Conservation (phyloP, 257 asterid genomes). For the Ligustrum vulgare region DNA sequence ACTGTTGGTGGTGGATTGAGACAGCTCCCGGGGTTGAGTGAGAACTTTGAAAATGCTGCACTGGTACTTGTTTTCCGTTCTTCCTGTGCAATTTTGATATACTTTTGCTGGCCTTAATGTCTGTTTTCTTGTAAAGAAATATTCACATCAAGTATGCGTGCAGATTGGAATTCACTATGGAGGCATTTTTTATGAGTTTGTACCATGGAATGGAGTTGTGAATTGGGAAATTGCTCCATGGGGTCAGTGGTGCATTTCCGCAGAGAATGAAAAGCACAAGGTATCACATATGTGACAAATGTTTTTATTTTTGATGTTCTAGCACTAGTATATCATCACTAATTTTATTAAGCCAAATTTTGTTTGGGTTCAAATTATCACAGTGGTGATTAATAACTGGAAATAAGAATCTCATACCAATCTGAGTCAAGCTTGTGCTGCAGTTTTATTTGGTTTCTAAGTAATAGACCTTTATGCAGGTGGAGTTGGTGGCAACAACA, state of each 20-base stretch:
- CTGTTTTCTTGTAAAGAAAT: slow-evolving; percentile 10
- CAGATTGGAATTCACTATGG: slow-evolving; percentile 86
- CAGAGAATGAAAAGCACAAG: slow-evolving; percentile 67
- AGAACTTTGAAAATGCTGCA: slow-evolving; percentile 82
- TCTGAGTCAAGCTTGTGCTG: slow-evolving; percentile 6
- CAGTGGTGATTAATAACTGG: background rate
- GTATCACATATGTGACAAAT: slow-evolving; percentile 31
- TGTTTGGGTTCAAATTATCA: background rate
- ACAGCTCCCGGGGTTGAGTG: slow-evolving; percentile 75
- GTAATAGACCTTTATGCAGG: slow-evolving; percentile 42
- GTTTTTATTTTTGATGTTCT: background rate
- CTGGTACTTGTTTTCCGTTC: slow-evolving; percentile 51
- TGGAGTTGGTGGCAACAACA: slow-evolving; percentile 74
- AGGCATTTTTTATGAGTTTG: slow-evolving; percentile 81
- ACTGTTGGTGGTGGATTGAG: slow-evolving; percentile 94
- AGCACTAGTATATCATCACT: background rate
- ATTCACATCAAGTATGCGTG: slow-evolving; percentile 25
- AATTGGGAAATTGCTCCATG: slow-evolving; percentile 84
- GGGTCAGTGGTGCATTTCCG: slow-evolving; percentile 87
- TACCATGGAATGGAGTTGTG: slow-evolving; percentile 88
- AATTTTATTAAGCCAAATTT: background rate
- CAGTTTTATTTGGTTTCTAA: slow-evolving; percentile 12
- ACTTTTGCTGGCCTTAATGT: background rate
- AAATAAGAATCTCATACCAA: background rate
- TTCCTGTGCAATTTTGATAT: slow-evolving; percentile 11